Percentiles rank a stretch among this genome's conserved stretches.
Conservation (phyloP, 164 flowering plant genomes). For the Cinnamomum chago region DNA sequence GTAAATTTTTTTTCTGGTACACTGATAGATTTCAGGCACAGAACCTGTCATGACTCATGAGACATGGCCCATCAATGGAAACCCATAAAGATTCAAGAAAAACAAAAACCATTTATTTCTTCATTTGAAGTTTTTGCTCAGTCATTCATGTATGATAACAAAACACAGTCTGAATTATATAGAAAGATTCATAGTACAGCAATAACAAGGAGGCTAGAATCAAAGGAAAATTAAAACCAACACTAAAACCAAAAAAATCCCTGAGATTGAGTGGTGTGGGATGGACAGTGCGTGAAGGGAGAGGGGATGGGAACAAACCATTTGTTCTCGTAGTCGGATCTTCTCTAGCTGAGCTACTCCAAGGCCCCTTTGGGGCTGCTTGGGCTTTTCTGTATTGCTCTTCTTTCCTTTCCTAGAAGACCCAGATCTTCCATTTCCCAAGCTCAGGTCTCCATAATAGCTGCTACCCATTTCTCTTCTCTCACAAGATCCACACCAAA, state of each 20-base stretch:
- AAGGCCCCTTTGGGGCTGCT: slow-evolving; percentile 92
- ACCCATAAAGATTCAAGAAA: no score
- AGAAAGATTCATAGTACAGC: background rate
- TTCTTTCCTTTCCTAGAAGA: slow-evolving; percentile 74
- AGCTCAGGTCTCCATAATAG: slow-evolving; percentile 53
- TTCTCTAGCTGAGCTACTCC: slow-evolving; percentile 97
- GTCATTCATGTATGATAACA: slow-evolving; percentile 29
- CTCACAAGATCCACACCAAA: slow-evolving; percentile 3
- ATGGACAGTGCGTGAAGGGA: slow-evolving; percentile 19
- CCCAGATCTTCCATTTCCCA: slow-evolving; percentile 43
- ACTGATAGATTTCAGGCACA: no score
- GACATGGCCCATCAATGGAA: background rate
- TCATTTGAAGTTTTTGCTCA: background rate
- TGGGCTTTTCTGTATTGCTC: slow-evolving; percentile 66
- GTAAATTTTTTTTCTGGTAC: background rate
- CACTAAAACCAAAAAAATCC: slow-evolving; percentile 8
- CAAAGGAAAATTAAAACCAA: background rate
- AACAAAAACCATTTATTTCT: background rate
- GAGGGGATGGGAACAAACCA: slow-evolving; percentile 35
- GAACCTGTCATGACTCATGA: no score
- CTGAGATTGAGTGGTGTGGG: slow-evolving; percentile 34
- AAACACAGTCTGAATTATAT: slow-evolving; percentile 31
- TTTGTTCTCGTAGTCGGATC: slow-evolving; percentile 69
- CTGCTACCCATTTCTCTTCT: slow-evolving; percentile 45
- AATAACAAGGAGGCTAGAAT: background rate